phyloP scores from a whole-genome alignment of 202 grass and related monocot species.

The Panicum virgatum region DNA sequence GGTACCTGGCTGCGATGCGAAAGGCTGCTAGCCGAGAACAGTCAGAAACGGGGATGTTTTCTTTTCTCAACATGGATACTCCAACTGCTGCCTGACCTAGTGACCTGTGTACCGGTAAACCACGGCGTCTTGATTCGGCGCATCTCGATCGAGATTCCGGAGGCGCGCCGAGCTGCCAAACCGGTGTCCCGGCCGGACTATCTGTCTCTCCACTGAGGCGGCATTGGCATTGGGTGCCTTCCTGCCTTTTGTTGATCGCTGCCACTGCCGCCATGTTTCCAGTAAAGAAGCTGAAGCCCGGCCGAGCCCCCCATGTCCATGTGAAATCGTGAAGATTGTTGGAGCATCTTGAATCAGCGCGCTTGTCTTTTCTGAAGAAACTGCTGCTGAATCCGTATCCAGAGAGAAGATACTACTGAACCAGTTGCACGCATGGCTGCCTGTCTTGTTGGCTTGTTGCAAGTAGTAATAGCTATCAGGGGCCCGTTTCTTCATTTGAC shows the following conservation, averaged over 20 bases:
- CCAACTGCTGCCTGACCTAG: not conserved
- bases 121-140: slow-evolving; percentile 25
- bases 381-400: not conserved
- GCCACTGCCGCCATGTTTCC: slow-evolving; percentile 1
- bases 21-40: not conserved
- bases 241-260: not conserved
- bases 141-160: slow-evolving; percentile 18
- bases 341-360: not conserved
- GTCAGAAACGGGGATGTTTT: not conserved
- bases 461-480: not conserved
- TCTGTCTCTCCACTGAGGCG: not conserved
- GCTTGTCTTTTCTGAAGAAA: not conserved
- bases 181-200: no score
- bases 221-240: not conserved
- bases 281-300: not conserved
- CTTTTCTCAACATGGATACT: slow-evolving; percentile 5
- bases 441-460: not conserved
- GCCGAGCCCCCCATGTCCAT: no score
- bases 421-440: not conserved
- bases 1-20: not conserved
- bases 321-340: not conserved
- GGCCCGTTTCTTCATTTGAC: slow-evolving; percentile 21
- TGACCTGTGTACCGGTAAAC: not conserved
- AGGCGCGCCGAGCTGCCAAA: slow-evolving; percentile 19
- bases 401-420: not conserved